A percentile compares a stretch with the other conserved stretches of the same genome.
Evolutionary conservation across 2,329 filamentous ascomycete genomes (phyloP).

Genomic region (Cladophialophora psammophila): DNA sequence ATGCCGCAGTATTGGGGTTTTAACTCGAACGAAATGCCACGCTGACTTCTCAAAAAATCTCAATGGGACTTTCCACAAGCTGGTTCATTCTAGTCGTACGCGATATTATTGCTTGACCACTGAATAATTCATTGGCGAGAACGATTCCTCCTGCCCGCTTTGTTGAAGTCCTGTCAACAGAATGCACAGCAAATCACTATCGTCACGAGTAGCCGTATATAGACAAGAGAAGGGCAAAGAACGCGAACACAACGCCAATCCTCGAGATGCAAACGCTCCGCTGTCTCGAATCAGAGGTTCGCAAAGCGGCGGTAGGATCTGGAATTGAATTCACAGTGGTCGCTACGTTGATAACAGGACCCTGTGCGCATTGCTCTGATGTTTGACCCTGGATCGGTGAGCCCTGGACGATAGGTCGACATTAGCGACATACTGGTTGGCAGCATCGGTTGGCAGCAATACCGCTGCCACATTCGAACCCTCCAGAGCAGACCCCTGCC

Average conservation of each 20-base stretch:
- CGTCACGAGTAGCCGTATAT: not conserved
- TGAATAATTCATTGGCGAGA: not conserved
- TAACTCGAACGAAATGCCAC: too few species aligned
- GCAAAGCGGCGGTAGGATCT: constrained; percentile 4
- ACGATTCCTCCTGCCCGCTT: not conserved
- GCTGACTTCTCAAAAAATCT: not conserved
- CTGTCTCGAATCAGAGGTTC: not conserved
- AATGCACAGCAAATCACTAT: not conserved
- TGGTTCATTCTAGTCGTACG: not conserved
- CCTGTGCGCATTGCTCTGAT: constrained; percentile 23
- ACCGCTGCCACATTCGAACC: constrained; percentile 27
- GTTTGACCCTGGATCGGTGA: constrained; percentile 14
- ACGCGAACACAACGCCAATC: not conserved
- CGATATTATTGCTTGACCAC: not conserved
- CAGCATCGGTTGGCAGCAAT: constrained; percentile 30
- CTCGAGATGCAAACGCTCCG: not conserved
- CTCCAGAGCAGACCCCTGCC: constrained; percentile 27
- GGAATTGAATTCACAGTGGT: constrained; percentile 14
- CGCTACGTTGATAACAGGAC: constrained; percentile 14
- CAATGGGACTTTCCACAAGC: not conserved
- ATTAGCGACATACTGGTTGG: constrained; percentile 17
- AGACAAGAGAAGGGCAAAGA: not conserved
- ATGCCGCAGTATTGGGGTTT: too few species aligned
- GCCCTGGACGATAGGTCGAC: not conserved
- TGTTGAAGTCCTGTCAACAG: not conserved